These are phyloP conservation scores for Apodospora peruviana DNA, from an alignment of 495 filamentous ascomycete species.

Conservation along the genomic window DNA sequence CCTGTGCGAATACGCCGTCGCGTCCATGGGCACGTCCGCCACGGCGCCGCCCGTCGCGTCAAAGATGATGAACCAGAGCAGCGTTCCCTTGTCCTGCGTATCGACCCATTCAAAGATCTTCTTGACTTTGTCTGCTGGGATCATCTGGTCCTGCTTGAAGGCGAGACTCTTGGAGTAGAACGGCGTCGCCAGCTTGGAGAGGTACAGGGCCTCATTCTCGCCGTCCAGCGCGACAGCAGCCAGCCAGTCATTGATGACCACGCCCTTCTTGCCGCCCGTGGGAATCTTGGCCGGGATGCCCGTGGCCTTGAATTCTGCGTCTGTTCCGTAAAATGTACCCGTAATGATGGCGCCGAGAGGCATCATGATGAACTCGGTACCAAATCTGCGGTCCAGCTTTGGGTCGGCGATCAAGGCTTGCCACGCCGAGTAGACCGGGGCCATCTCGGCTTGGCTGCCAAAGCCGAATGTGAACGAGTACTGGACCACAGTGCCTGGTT, in stretches of 20 bases:
- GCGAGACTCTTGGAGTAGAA: conserved; percentile 53
- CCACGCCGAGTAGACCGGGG: conserved; percentile 33
- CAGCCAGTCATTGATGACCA: conserved; percentile 53
- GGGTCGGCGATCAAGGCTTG: conserved; percentile 45
- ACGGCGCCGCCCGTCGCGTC: conserved; percentile 52
- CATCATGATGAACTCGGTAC: conserved; percentile 44
- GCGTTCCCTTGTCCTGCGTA: conserved; percentile 36
- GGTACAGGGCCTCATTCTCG: conserved; percentile 41
- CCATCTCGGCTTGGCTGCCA: conserved; percentile 36
- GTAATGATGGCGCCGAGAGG: conserved; percentile 46
- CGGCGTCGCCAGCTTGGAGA: conserved; percentile 37
- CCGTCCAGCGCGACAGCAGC: conserved; percentile 43
- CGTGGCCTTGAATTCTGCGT: conserved; percentile 42
- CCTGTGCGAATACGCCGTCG: conserved; percentile 53
- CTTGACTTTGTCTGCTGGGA: conserved; percentile 33
- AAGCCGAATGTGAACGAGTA: conserved; percentile 44
- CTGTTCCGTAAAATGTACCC: conserved; percentile 47
- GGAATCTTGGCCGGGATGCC: conserved; percentile 43
- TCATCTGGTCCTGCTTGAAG: conserved; percentile 41
- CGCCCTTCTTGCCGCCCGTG: conserved; percentile 17
- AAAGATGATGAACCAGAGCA: conserved; percentile 53
- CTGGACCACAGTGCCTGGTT: conserved; percentile 48
- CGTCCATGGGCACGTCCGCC: conserved; percentile 36
- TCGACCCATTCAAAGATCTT: conserved; percentile 50
- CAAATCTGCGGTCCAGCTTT: conserved; percentile 48